Conservation (phyloP, 2,329 filamentous ascomycete species). For the Aspergillus viridinutans region DNA sequence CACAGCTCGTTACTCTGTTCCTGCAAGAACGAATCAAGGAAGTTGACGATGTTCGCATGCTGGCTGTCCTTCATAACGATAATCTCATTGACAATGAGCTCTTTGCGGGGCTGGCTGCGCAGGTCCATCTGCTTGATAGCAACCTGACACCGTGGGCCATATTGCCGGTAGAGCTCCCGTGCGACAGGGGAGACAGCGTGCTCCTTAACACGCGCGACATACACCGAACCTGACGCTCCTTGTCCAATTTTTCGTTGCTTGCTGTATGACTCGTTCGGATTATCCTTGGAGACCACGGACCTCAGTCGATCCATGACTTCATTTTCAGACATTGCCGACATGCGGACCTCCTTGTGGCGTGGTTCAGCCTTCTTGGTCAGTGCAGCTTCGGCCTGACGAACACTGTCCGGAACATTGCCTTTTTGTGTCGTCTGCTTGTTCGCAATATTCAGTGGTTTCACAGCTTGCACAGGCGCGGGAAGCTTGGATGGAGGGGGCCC, state of each 20-base stretch:
- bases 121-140: constrained; percentile 99
- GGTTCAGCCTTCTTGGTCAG: constrained; percentile 75
- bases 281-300: constrained; percentile 91
- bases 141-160: constrained; percentile 80
- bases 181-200: constrained; percentile 77
- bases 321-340: constrained; percentile 96
- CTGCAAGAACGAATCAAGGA: constrained; percentile 91
- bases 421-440: constrained; percentile 55
- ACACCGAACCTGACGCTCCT: constrained; percentile 95
- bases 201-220: constrained; percentile 93
- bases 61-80: constrained; percentile 99
- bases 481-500: constrained; percentile 55
- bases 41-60: constrained; percentile 98
- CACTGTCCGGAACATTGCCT: constrained; percentile 54
- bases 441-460: constrained; percentile 76
- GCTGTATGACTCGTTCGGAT: constrained; percentile 90
- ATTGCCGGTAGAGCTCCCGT: constrained; percentile 69
- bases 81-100: constrained; percentile 98
- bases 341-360: constrained; percentile 86
- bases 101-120: constrained; percentile 92
- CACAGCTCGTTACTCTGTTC: constrained; percentile 95
- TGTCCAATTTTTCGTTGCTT: constrained; percentile 99
- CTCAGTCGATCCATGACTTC: constrained; percentile 96
- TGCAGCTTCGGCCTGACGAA: constrained; percentile 86
- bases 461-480: constrained; percentile 53